Evolutionary conservation across 805 yeast genomes (phyloP).

Genomic region (Metschnikowia santaceciliae): DNA sequence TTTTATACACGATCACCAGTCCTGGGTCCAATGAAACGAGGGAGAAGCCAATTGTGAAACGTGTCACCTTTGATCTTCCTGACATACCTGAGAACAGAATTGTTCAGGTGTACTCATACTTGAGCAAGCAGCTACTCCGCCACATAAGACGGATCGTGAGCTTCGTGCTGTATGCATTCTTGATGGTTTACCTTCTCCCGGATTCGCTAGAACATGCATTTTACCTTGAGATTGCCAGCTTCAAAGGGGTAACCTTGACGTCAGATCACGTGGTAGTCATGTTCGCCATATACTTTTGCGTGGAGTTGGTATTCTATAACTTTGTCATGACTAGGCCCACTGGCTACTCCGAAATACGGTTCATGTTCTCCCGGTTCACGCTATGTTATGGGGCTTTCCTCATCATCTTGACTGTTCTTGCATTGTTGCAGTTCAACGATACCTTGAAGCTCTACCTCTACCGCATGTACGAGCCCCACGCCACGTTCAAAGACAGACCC

Average conservation of each 20-base stretch:
- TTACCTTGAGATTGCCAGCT: constrained; percentile 15
- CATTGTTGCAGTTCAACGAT: constrained; percentile 10
- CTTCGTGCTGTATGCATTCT: not conserved
- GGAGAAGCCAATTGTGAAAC: constrained; percentile 2
- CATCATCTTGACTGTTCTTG: constrained; percentile 3
- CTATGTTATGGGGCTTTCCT: constrained; percentile 11
- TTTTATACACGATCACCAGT: not conserved
- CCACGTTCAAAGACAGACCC: not conserved
- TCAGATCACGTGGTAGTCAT: constrained; percentile 26
- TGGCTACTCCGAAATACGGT: constrained; percentile 2
- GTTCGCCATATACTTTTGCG: not conserved
- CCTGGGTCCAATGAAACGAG: not conserved
- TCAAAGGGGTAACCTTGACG: constrained; percentile 12
- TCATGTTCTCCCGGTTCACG: constrained; percentile 8
- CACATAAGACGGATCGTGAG: constrained; percentile 2
- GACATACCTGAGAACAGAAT: constrained; percentile 1
- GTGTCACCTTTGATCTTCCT: constrained; percentile 6
- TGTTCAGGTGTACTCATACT: not conserved
- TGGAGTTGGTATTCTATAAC: constrained; percentile 6
- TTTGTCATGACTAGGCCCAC: not conserved
- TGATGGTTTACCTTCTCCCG: constrained; percentile 9
- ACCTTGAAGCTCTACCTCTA: constrained; percentile 11
- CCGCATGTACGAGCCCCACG: constrained; percentile 9
- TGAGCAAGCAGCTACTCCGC: not conserved
- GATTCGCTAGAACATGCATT: constrained; percentile 19